Evolutionary conservation across 2,329 filamentous ascomycete species (phyloP).

Genomic region (Hypomyces rosellus): DNA sequence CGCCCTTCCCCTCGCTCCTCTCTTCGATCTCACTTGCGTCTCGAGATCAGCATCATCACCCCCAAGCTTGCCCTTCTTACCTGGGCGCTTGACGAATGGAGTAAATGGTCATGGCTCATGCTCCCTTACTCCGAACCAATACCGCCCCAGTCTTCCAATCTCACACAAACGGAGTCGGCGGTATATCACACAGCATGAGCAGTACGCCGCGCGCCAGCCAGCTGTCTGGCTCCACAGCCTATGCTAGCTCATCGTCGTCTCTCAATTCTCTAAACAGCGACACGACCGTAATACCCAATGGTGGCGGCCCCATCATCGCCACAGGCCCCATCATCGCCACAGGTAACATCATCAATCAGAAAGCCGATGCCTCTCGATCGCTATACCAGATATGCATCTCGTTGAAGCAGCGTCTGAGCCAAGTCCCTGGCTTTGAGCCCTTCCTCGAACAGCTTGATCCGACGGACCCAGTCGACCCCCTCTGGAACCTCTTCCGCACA

Average conservation of each 20-base stretch:
- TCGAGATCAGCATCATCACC: not conserved
- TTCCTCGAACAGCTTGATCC: conserved; percentile 67
- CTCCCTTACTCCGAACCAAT: conserved; percentile 53
- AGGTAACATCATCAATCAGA: conserved; percentile 94
- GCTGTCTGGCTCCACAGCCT: conserved; percentile 55
- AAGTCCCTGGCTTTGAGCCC: conserved; percentile 75
- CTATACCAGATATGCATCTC: conserved; percentile 93
- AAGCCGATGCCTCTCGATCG: conserved; percentile 83
- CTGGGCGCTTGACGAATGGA: conserved; percentile 32
- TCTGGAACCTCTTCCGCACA: conserved; percentile 81
- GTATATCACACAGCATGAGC: conserved; percentile 43
- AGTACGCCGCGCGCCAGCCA: conserved; percentile 52
- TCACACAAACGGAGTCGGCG: conserved; percentile 40
- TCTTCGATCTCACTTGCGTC: not conserved
- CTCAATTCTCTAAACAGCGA: conserved; percentile 42
- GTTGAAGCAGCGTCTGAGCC: conserved; percentile 71
- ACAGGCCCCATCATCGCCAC: conserved; percentile 71
- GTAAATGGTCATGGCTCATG: conserved; percentile 50
- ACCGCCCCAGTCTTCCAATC: conserved; percentile 50
- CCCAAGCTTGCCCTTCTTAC: conserved; percentile 2
- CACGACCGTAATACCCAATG: conserved; percentile 39
- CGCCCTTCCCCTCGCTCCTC: not conserved
- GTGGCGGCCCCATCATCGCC: conserved; percentile 63
- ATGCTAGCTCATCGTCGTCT: conserved; percentile 47
- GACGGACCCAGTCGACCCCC: conserved; percentile 72